Evolutionary conservation across 345 rosid genomes (phyloP).

Genomic region (Excoecaria agallocha): DNA sequence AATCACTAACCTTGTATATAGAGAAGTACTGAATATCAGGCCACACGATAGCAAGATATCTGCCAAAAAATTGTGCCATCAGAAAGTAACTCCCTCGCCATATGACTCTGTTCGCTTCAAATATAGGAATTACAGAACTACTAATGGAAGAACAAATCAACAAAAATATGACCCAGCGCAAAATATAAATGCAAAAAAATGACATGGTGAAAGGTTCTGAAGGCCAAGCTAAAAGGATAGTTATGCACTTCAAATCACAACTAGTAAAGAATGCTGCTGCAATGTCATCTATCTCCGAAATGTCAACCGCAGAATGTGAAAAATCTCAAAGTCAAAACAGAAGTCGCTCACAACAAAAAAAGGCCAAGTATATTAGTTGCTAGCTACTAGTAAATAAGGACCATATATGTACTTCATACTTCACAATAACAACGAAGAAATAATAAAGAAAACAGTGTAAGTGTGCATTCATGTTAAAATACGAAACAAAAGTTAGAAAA

Average conservation of each 20-base stretch:
- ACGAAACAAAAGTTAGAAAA: constrained; percentile 15
- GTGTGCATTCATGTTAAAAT: not conserved
- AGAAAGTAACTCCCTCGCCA: constrained; percentile 7
- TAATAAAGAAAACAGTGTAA: not conserved
- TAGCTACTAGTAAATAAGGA: not conserved
- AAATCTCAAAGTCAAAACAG: not conserved
- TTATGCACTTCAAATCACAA: not conserved
- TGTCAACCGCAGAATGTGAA: not conserved
- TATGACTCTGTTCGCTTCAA: constrained; percentile 4
- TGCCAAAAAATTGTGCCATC: constrained; percentile 38
- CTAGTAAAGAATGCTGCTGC: not conserved
- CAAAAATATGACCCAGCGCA: not conserved
- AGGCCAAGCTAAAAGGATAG: not conserved
- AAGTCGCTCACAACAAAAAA: constrained; percentile 1
- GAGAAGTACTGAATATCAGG: constrained; percentile 95
- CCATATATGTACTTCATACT: not conserved
- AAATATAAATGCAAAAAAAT: constrained; percentile 5
- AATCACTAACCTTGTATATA: constrained; percentile 88
- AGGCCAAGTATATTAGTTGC: not conserved
- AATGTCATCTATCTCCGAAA: not conserved
- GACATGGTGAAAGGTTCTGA: not conserved
- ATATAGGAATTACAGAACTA: not conserved
- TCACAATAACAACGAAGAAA: not conserved
- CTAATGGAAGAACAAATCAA: not conserved
- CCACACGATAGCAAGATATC: constrained; percentile 96